Conservation (phyloP, 2,329 filamentous ascomycete species). For the Botryotinia narcissicola region DNA sequence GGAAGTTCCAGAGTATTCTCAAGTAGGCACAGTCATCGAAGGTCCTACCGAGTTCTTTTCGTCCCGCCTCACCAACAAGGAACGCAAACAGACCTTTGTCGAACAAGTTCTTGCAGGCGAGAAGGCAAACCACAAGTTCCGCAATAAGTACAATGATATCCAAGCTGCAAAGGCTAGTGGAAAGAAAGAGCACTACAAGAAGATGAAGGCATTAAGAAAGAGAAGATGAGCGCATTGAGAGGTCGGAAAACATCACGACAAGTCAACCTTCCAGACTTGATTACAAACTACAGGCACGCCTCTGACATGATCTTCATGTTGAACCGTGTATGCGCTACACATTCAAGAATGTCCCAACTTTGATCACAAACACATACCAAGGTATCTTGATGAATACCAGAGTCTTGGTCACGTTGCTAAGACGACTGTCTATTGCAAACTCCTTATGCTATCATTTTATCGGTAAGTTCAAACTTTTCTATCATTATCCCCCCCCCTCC, state of each 20-base stretch:
- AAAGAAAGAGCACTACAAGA: constrained; percentile 86
- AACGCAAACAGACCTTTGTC: constrained; percentile 81
- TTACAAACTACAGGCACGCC: background rate
- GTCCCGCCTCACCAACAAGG: constrained; percentile 77
- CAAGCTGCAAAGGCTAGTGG: constrained; percentile 80
- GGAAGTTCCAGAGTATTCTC: constrained; percentile 70
- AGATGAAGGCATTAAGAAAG: constrained; percentile 53
- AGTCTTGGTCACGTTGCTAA: background rate
- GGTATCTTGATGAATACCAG: background rate
- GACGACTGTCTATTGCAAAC: background rate
- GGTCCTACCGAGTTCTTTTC: constrained; percentile 86
- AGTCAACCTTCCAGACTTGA: background rate
- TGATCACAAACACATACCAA: background rate
- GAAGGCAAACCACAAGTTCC: constrained; percentile 68
- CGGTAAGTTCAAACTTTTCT: constrained; percentile 11
- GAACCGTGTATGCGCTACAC: background rate
- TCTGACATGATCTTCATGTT: background rate
- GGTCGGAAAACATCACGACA: constrained; percentile 5
- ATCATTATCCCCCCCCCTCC: background rate
- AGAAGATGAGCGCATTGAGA: constrained; percentile 20
- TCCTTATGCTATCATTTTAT: constrained; percentile 1
- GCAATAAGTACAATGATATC: constrained; percentile 82
- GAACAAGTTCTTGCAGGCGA: constrained; percentile 77
- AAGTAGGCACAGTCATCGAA: constrained; percentile 84
- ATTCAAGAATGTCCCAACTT: background rate